Evolutionary conservation across 2,329 filamentous ascomycete genomes (phyloP), one percentile per base, ranked within the genome.

Genomic region (Fusarium bactridioides): DNA sequence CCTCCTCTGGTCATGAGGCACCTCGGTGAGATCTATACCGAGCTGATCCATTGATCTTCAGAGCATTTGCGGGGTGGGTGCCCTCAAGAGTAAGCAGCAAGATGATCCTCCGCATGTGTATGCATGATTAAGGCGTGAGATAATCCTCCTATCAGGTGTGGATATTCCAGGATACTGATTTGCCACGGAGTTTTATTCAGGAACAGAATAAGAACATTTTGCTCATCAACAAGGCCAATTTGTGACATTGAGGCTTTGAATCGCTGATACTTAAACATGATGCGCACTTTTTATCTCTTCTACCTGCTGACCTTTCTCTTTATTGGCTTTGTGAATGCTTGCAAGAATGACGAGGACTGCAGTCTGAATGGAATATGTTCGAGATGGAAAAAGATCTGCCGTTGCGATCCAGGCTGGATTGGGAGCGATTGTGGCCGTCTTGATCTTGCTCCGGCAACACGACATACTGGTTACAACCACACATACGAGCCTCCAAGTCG

Each of bases 401-500:
- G 37, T 3, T 80, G 79, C 41, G 85, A 86, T 53, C 70, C 81
- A 0, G 85, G 85, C 16, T 87, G 85, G 85, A 79, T 77, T 21
- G 81, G 78, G 1, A 62, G 73, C 4, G 83, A 86, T 69, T 87
- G 85, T 61, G 81, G 84, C 8, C 76, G 80, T 12, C 79, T 87
- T 1, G 84, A 87, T 60, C 78, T 87, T 6, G 78, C 77, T 3
- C 84, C 84, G 0, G 84, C 82, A 1, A 80, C 78, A 8, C 75
- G 80, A 40, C 75, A 78, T 47, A 81, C 80, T 1, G 85, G 85
- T 2, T 87, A 87, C 72, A 86, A 87, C 67, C 78, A 83, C 61
- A 86, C 85, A 8, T 76, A 74, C 4, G 79, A 81, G 21, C 84
- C 83, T 53, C 76, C 71, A 1, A 79, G 82, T 8, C 23, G 33